Evolutionary conservation across 345 rosid genomes (phyloP).

Genomic region (Sisymbrium altissimum): DNA sequence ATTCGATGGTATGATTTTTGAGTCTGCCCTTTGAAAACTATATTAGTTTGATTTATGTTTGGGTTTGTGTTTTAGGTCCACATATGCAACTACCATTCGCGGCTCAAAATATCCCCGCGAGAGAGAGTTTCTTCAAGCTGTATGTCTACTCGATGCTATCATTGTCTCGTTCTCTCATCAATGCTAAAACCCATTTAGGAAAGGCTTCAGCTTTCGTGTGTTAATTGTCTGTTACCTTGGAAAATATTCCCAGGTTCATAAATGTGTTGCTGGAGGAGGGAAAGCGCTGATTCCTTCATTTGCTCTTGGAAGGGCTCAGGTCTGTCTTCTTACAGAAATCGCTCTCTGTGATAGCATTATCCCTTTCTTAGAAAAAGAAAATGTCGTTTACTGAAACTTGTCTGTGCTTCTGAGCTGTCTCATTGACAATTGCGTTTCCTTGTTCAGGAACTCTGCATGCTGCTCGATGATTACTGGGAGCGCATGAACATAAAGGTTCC

Average conservation of each 20-base stretch:
- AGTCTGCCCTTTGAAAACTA: not conserved
- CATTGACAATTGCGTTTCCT: not conserved
- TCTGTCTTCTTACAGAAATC: conserved; percentile 16
- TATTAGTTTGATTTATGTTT: not conserved
- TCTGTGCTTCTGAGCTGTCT: conserved; percentile 5
- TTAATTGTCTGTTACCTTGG: not conserved
- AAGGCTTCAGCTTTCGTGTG: not conserved
- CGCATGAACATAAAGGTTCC: conserved; percentile 92
- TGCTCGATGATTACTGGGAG: conserved; percentile 98
- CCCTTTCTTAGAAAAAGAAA: not conserved
- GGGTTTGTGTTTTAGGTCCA: conserved; percentile 52
- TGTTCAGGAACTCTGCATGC: conserved; percentile 77
- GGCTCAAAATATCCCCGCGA: conserved; percentile 90
- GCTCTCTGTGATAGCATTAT: not conserved
- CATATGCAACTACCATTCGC: conserved; percentile 87
- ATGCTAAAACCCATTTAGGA: not conserved
- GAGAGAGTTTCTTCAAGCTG: conserved; percentile 93
- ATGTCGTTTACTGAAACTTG: not conserved
- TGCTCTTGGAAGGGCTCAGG: conserved; percentile 99
- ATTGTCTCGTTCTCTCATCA: not conserved
- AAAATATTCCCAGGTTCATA: conserved; percentile 62
- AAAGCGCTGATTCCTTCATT: conserved; percentile 96
- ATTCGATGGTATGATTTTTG: not conserved
- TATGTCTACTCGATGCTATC: conserved; percentile 41
- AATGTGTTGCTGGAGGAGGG: conserved; percentile 88